Percentiles rank a stretch among this genome's conserved stretches.
phyloP scores from a whole-genome alignment of 345 rosid species.

The Brassica nigra region DNA sequence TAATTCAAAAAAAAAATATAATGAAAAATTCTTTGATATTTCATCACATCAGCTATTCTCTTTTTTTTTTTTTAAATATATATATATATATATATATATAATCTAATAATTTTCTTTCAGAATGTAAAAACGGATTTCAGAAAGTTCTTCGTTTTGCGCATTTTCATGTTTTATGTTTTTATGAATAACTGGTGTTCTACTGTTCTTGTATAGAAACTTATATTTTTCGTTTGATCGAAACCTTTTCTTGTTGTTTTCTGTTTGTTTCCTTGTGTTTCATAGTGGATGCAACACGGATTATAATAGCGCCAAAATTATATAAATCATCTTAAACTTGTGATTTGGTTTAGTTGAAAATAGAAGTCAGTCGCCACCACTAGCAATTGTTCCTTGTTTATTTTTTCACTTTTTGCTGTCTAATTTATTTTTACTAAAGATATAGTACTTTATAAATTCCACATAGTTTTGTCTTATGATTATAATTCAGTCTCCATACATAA shows the following conservation, averaged over 20 bases:
- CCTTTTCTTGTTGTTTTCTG: slow-evolving; percentile 23
- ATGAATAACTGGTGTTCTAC: not conserved
- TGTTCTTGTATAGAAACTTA: not conserved
- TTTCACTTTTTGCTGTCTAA: not conserved
- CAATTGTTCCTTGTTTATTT: slow-evolving; percentile 17
- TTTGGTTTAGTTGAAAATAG: slow-evolving; percentile 31
- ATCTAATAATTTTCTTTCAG: not conserved
- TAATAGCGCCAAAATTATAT: slow-evolving; percentile 15
- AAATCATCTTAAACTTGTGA: slow-evolving; percentile 35
- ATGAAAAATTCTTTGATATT: not conserved
- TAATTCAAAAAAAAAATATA: no score
- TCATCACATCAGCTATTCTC: not conserved
- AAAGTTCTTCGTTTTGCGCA: not conserved
- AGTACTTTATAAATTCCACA: not conserved
- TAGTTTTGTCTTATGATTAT: not conserved
- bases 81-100: no score
- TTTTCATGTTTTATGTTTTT: not conserved
- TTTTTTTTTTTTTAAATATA: not conserved
- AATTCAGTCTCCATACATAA: not conserved
- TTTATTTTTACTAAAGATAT: not conserved
- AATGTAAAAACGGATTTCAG: not conserved
- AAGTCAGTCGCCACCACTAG: slow-evolving; percentile 26
- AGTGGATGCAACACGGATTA: slow-evolving; percentile 34
- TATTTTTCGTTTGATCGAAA: not conserved
- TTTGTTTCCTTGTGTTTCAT: slow-evolving; percentile 13